These are phyloP conservation scores for Cladosporium sp. DNA, from an alignment of 2,329 filamentous ascomycete genomes.

Conservation along the genomic window DNA sequence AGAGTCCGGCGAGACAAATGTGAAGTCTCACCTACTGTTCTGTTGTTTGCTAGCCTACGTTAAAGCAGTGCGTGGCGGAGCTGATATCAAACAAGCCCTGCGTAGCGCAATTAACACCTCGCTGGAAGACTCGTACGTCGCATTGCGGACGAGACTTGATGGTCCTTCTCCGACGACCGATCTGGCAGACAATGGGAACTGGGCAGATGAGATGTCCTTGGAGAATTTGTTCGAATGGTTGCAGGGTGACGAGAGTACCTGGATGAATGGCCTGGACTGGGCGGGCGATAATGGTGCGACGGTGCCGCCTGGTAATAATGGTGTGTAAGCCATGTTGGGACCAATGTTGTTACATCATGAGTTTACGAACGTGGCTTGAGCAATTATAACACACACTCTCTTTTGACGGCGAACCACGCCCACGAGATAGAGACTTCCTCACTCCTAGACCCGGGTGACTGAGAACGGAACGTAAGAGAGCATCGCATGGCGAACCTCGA, in stretches of 20 bases:
- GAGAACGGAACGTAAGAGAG: background rate
- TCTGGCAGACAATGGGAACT: background rate
- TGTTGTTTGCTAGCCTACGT: slow-evolving; percentile 2
- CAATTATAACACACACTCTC: background rate
- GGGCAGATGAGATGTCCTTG: slow-evolving; percentile 1
- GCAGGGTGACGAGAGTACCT: background rate
- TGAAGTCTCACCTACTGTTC: slow-evolving; percentile 4
- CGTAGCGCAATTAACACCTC: slow-evolving; percentile 5
- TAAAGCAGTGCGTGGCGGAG: background rate
- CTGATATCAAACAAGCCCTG: background rate
- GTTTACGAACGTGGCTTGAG: background rate
- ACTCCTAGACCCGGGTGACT: too few relatives aligned
- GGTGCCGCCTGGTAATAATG: background rate
- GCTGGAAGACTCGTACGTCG: background rate
- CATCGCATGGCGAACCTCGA: background rate
- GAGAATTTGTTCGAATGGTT: slow-evolving; percentile 14
- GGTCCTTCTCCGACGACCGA: slow-evolving; percentile 1
- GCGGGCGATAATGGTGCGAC: background rate
- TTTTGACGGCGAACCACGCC: background rate
- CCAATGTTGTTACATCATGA: background rate
- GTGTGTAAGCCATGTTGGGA: background rate
- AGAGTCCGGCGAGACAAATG: slow-evolving; percentile 3
- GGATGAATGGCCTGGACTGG: slow-evolving; percentile 16
- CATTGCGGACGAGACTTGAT: slow-evolving; percentile 6
- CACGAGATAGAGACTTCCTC: too few relatives aligned